Evolutionary conservation across 2,329 filamentous ascomycete genomes (phyloP), one percentile per base, ranked within the genome.

Genomic region (Elsinoe ampelina): DNA sequence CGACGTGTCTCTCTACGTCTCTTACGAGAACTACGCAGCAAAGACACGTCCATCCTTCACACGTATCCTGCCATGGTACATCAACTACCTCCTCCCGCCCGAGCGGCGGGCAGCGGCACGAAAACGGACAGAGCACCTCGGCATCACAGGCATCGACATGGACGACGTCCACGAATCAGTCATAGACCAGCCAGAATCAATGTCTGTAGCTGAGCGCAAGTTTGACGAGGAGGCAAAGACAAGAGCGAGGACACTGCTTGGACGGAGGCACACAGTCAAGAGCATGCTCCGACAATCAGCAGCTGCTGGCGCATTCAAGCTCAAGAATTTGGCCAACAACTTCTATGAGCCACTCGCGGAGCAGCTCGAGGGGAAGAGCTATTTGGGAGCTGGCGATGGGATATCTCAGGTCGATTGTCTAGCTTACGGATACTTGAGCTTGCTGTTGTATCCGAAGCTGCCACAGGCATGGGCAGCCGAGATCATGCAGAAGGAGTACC

Each of bases 1-100:
- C 64, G 87, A 95, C 64, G 83, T 96, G 58, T 91, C 85, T 54
- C 84, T 97, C 63, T 97, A 95, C 70, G 86, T 93, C 61, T 93
- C 90, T 32, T 88, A 86, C 58, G 83, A 89, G 61, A 96, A 97
- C 74, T 98, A 93, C 80, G 78, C 83, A 57, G 75, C 79, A 42
- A 75, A 80, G 50, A 95, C 90, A 3, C 83, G 89, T 13, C 87
- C 89, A 2, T 85, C 89, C 36, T 95, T 90, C 73, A 89, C 85
- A 62, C 74, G 77, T 5, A 80, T 96, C 57, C 81, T 97, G 38
- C 82, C 86, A 39, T 95, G 93, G 77, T 90, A 93, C 15, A 79
- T 90, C 60, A 91, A 91, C 64, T 98, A 93, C 81, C 86, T 87
- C 41, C 77, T 95, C 4, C 91, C 91, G 1, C 84, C 87, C 0